phyloP scores from a whole-genome alignment of 441 rosid species.

The Rhodomyrtus psidioides region DNA sequence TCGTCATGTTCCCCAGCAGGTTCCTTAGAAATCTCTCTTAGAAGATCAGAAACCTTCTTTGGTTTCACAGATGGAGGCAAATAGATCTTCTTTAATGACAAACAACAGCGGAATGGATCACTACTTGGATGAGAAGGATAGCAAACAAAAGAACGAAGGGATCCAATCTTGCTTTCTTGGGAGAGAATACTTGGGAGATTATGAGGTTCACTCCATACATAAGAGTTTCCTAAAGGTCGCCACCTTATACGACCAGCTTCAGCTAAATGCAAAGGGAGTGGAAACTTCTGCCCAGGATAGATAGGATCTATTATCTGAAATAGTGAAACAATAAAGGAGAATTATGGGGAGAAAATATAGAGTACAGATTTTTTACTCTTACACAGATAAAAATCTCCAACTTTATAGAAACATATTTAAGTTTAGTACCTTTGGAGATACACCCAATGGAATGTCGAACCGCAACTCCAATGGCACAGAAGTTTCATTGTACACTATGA shows the following conservation, averaged over 20 bases:
- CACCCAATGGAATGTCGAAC: constrained; percentile 94
- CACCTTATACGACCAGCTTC: constrained; percentile 87
- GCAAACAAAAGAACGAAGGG: constrained; percentile 81
- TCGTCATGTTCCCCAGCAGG: constrained; percentile 24
- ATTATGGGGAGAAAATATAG: not conserved
- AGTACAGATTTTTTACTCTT: not conserved
- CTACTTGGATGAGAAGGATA: constrained; percentile 93
- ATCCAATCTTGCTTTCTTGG: constrained; percentile 72
- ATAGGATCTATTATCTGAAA: constrained; percentile 87
- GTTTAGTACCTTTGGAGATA: constrained; percentile 73
- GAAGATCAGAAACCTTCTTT: constrained; percentile 25
- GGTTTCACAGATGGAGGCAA: constrained; percentile 37
- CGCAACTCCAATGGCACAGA: constrained; percentile 81
- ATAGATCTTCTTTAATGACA: constrained; percentile 54
- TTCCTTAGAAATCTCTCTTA: constrained; percentile 17
- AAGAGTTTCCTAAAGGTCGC: constrained; percentile 86
- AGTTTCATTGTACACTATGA: constrained; percentile 69
- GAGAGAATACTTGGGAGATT: constrained; percentile 70
- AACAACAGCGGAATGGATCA: constrained; percentile 86
- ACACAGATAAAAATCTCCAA: not conserved
- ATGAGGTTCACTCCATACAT: constrained; percentile 93
- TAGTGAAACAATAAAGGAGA: constrained; percentile 1
- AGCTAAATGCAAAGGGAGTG: constrained; percentile 92
- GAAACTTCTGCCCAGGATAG: constrained; percentile 85
- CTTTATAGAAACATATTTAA: not conserved